A percentile compares a stretch with the other conserved stretches of the same genome.
phyloP scores from a whole-genome alignment of 2,329 filamentous ascomycete genomes.

The Ophiocordyceps camponoti-floridani region DNA sequence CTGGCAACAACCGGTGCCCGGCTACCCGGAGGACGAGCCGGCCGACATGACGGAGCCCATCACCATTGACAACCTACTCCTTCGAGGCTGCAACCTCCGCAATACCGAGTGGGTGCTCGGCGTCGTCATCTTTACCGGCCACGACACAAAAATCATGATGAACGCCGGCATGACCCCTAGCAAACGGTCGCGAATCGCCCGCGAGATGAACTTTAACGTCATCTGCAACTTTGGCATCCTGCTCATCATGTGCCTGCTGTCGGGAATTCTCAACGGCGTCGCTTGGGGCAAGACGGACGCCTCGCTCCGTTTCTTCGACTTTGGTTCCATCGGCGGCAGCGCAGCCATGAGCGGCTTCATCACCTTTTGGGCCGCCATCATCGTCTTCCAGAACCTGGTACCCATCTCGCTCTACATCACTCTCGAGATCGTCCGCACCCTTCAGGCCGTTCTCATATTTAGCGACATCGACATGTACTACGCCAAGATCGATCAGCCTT shows the following conservation, averaged over 20 bases:
- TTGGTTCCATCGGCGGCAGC: constrained; percentile 58
- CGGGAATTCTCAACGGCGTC: constrained; percentile 69
- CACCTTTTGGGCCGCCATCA: constrained; percentile 88
- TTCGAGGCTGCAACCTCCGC: constrained; percentile 81
- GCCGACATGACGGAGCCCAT: constrained; percentile 83
- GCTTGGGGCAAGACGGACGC: constrained; percentile 61
- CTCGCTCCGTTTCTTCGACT: constrained; percentile 71
- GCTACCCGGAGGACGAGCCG: constrained; percentile 40
- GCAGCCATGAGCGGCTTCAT: constrained; percentile 76
- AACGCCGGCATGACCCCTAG: constrained; percentile 90
- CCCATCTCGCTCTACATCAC: constrained; percentile 97
- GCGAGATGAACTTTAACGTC: constrained; percentile 93
- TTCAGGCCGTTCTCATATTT: constrained; percentile 94
- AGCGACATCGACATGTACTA: constrained; percentile 96
- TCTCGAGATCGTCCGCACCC: constrained; percentile 81
- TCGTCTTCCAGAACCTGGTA: constrained; percentile 95
- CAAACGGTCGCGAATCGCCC: constrained; percentile 79
- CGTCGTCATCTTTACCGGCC: constrained; percentile 82
- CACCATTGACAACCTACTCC: constrained; percentile 83
- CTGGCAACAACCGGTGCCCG: constrained; percentile 60
- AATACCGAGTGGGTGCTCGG: constrained; percentile 96
- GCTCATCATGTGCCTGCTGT: constrained; percentile 72
- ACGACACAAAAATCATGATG: constrained; percentile 98
- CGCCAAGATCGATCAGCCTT: constrained; percentile 81
- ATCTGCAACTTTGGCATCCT: constrained; percentile 90